phyloP scores from a whole-genome alignment of 2,329 filamentous ascomycete genomes.

The Pyricularia grisea region DNA sequence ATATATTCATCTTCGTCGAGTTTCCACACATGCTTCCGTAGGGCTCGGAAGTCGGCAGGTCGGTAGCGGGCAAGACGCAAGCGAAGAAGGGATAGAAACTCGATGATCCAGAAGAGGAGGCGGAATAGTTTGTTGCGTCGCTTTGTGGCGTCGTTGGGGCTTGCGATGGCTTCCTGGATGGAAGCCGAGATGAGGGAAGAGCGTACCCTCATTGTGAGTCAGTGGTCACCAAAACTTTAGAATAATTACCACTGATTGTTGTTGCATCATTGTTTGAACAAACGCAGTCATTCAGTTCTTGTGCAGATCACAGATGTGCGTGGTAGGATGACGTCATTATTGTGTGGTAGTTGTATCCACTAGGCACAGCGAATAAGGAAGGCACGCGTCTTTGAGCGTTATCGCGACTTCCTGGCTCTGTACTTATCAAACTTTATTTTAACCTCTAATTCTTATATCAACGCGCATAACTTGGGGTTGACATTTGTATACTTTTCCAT shows the following conservation, averaged over 20 bases:
- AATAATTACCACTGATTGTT: too few species aligned
- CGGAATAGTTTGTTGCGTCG: slow-evolving; percentile 23
- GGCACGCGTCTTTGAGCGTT: too few species aligned
- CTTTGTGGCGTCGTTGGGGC: slow-evolving; percentile 4
- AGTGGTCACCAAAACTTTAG: too few species aligned
- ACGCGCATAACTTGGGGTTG: too few species aligned
- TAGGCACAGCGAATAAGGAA: too few species aligned
- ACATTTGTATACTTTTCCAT: too few species aligned
- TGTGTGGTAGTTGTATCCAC: too few species aligned
- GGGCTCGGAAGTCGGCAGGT: slow-evolving; percentile 35
- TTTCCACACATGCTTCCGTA: slow-evolving; percentile 32
- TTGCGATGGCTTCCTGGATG: background rate
- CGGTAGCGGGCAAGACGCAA: slow-evolving; percentile 36
- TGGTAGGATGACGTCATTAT: too few species aligned
- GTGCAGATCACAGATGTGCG: too few species aligned
- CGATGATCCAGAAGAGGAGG: slow-evolving; percentile 29
- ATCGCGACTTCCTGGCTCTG: too few species aligned
- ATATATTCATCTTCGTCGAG: slow-evolving; percentile 28
- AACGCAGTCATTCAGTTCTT: background rate
- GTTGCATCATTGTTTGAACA: background rate
- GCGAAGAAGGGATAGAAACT: slow-evolving; percentile 44
- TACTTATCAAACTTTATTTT: too few species aligned
- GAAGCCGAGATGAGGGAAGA: slow-evolving; percentile 2
- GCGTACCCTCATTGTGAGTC: slow-evolving; percentile 1
- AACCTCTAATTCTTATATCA: too few species aligned